Percentiles rank a stretch among this genome's conserved stretches.
phyloP scores from a whole-genome alignment of 495 filamentous ascomycete species.

The Penicillium chermesinum region DNA sequence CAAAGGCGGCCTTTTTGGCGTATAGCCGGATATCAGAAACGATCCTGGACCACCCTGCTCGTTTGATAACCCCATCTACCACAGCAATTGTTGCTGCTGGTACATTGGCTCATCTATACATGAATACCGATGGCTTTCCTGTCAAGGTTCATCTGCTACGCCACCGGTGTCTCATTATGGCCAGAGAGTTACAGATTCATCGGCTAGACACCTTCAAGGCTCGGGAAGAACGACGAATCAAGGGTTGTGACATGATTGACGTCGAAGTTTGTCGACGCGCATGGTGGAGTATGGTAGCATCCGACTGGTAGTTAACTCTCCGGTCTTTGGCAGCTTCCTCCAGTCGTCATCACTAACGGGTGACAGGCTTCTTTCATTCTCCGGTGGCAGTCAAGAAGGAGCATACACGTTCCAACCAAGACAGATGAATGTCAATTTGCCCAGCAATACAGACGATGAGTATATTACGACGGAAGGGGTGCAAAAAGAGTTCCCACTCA shows the following conservation, averaged over 20 bases:
- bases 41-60: conserved; percentile 20
- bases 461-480: conserved; percentile 10
- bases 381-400: conserved; percentile 22
- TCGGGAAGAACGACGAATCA: conserved; percentile 18
- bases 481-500: conserved; percentile 9
- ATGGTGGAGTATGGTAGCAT: conserved; percentile 32
- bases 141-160: conserved; percentile 19
- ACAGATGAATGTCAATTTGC: conserved; percentile 29
- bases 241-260: conserved; percentile 24
- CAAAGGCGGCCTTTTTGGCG: conserved; percentile 16
- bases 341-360: not conserved
- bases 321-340: not conserved
- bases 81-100: conserved; percentile 20
- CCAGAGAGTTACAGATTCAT: conserved; percentile 23
- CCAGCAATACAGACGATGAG: conserved; percentile 28
- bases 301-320: conserved; percentile 23
- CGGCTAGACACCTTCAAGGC: conserved; percentile 21
- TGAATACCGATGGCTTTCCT: conserved; percentile 20
- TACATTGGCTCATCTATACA: conserved; percentile 14
- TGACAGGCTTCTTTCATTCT: conserved; percentile 24
- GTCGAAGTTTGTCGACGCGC: conserved; percentile 27
- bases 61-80: conserved; percentile 16
- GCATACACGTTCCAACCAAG: conserved; percentile 24
- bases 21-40: conserved; percentile 17
- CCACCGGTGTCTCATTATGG: conserved; percentile 19